Base-by-base conservation (phyloP, 805 yeast species). In the Metschnikowia drakensbergensis region DNA sequence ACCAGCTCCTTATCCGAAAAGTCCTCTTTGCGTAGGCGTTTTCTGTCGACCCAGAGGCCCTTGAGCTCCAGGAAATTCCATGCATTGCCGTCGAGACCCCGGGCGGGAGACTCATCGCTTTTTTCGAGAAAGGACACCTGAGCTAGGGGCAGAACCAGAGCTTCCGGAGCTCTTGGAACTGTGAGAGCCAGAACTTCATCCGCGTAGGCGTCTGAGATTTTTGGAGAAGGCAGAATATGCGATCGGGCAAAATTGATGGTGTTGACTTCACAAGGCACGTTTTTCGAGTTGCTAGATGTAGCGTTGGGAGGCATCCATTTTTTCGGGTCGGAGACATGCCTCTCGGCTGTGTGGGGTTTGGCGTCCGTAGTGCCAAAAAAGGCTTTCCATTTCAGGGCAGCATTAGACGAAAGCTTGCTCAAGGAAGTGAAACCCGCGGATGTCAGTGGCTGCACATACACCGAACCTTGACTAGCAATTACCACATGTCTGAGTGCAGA, bases 1-100 rank as follows among this genome's bases (percentile, higher is more conserved):
- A 33, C 7, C 45, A 42, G 45, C 45, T 42, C 45, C 10, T 27
- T 42, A n/a, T 42, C 37, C 3, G 45, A 34, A 22, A 26, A 26
- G 17, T 42, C 45, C 7, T 32, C 37, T 42, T 34, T 33, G 31
- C 37, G 38, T 27, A 28, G 37, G 30, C 46, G 46, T 25, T 27
- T 42, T 27, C 49, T 36, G 27, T 48, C 54, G 22, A 35, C 48
- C 54, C 54, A 51, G 3, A 47, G 39, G 6, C 45, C 33, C 33
- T 48, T 51, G 25, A 47, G 31, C 25, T 51, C 54, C 47, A 31
- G 47, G 32, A 50, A 41, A 33, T 42, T 42, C 45, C 45, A 42
- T 9, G 45, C 45, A 27, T 33, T 42, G 11, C 31, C 11, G 13
- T 42, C 45, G 26, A 9, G 23, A 11, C 37, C 37, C 13, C 30